Percentiles rank a stretch among this genome's conserved stretches.
phyloP scores from a whole-genome alignment of 805 yeast genomes.

The Saccharomycopsis microspora region DNA sequence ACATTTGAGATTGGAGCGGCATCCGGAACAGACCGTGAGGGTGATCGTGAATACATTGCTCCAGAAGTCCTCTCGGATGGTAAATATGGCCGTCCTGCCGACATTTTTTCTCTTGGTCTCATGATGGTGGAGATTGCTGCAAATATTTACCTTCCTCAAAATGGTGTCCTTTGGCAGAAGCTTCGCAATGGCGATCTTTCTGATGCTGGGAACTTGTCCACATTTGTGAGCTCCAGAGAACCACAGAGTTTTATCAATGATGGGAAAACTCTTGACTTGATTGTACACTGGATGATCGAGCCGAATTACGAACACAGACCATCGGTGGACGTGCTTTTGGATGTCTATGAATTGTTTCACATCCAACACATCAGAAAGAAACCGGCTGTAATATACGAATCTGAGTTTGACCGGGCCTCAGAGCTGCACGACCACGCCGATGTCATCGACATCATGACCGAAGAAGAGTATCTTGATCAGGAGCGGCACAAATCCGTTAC shows the following conservation, averaged over 20 bases:
- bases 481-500: background rate
- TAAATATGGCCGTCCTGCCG: conserved; percentile 84
- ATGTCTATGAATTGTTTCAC: conserved; percentile 58
- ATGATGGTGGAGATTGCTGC: conserved; percentile 94
- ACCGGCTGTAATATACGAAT: conserved; percentile 86
- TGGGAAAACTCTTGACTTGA: conserved; percentile 57
- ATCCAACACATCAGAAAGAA: conserved; percentile 77
- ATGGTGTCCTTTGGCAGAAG: conserved; percentile 95
- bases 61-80: conserved; percentile 86
- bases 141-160: conserved; percentile 87
- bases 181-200: conserved; percentile 88
- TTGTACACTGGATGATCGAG: conserved; percentile 81
- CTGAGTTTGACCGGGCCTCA: too few relatives aligned
- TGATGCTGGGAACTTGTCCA: conserved; percentile 79
- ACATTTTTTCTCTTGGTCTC: conserved; percentile 83
- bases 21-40: conserved; percentile 66
- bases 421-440: background rate
- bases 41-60: conserved; percentile 95
- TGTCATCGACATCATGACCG: background rate
- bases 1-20: conserved; percentile 25
- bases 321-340: conserved; percentile 59
- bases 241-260: conserved; percentile 27
- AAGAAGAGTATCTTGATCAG: background rate
- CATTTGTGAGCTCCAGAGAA: background rate
- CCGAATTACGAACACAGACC: conserved; percentile 79